Base-by-base conservation (phyloP, 169 alveolate species). In the Plasmodium falciparum region DNA sequence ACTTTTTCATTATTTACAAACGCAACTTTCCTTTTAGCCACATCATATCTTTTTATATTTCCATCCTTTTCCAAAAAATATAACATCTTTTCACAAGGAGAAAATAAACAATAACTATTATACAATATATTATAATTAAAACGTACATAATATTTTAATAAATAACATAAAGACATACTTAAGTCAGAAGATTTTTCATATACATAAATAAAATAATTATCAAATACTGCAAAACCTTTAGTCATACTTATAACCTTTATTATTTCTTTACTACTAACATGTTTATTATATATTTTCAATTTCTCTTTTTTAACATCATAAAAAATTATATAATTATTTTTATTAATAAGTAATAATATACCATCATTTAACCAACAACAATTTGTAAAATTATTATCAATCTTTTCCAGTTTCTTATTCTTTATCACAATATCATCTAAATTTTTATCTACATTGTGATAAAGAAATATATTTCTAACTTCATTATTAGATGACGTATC, bases 341-440 rank as follows among this genome's bases (percentile, higher is more conserved):
- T 83, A 73, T 83, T 83, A 50, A 73, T 70, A 13, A 83, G 69
- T 17, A 83, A 26, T 17, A 83, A 52, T 56, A 70, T 50, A 22
- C 91, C 91, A 43, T 83, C 91, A 63, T 73, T 61, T 58, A 83
- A 49, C 91, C 91, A 83, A 22, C 86, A 83, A 33, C 91, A 67
- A 58, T 70, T 59, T 9, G 67, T 83, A 52, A 54, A 83, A 63
- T 56, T 39, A n/a, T 73, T 72, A 22, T 69, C 73, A n/a, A 83
- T 69, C 17, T 83, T 83, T 7, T 83, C 91, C 0, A 83, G 86
- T 13, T 83, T 83, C 58, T 71, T 83, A 83, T 83, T 83, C 70
- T 70, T 83, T 39, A 83, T 83, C 24, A 69, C 71, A 59, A 83
- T 70, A 56, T 83, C 91, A 20, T 29, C 85, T 54, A 83, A 45